These are phyloP conservation scores for Kodamaea kaohsiungensis DNA, from an alignment of 805 yeast species.

Conservation along the genomic window DNA sequence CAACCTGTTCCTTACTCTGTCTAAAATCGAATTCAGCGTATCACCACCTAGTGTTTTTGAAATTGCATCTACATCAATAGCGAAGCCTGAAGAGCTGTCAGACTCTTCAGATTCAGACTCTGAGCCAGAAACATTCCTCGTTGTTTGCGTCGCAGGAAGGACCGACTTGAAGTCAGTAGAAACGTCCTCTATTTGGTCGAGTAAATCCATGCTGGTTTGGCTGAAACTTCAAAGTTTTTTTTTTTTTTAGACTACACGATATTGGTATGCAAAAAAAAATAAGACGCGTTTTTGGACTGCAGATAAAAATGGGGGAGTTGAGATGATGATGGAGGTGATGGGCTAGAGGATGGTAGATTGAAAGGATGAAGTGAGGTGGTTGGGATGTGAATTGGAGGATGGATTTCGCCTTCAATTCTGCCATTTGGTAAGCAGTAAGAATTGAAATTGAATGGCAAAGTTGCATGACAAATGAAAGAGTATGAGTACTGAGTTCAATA, in stretches of 20 bases:
- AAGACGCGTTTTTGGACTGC: neutral
- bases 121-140: neutral
- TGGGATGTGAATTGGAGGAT: too few relatives aligned
- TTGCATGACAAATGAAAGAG: too few relatives aligned
- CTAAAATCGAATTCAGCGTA: constrained; percentile 4
- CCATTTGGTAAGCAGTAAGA: too few relatives aligned
- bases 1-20: constrained; percentile 9
- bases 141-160: neutral
- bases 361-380: too few relatives aligned
- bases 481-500: too few relatives aligned
- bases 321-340: neutral
- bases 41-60: neutral
- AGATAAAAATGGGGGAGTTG: neutral
- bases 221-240: neutral
- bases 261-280: neutral
- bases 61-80: neutral
- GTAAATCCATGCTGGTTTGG: constrained; percentile 12
- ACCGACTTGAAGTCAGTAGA: constrained; percentile 4
- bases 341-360: too few relatives aligned
- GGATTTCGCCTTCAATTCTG: too few relatives aligned
- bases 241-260: neutral
- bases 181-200: constrained; percentile 13
- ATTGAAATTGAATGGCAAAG: too few relatives aligned
- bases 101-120: neutral
- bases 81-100: neutral